Evolutionary conservation across 495 filamentous ascomycete species (phyloP).

Genomic region (Penicillium roqueforti): DNA sequence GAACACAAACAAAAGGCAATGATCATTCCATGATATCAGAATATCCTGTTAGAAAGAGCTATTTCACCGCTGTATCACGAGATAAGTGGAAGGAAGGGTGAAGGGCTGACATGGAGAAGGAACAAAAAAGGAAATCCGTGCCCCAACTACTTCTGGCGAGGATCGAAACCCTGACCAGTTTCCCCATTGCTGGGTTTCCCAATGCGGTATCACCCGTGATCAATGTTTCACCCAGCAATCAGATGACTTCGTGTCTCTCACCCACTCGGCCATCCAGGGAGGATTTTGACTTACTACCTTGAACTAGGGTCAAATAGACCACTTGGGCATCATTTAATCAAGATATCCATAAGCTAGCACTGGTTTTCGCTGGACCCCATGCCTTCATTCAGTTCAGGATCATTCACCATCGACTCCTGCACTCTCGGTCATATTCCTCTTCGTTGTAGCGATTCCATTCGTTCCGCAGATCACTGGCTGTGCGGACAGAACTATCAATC

Average conservation of each 20-base stretch:
- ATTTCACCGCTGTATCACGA: neutral
- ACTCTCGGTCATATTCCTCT: neutral
- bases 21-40: neutral
- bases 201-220: neutral
- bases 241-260: neutral
- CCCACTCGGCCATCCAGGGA: neutral
- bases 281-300: neutral
- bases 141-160: neutral
- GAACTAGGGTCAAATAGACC: neutral
- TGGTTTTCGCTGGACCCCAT: no score
- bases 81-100: neutral
- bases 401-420: neutral
- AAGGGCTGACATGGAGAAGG: neutral
- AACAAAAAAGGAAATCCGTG: neutral
- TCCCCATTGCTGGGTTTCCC: neutral
- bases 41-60: neutral
- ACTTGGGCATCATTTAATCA: no score
- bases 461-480: neutral
- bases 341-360: no score
- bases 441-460: constrained; percentile 1
- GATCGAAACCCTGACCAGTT: neutral
- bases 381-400: no score
- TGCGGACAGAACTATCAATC: neutral
- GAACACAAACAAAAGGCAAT: neutral
- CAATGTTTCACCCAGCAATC: neutral